A percentile compares a stretch with the other conserved stretches of the same genome.
These are phyloP conservation scores for Trichosporon coremiiforme DNA, from an alignment of 1,284 basidiomycete species.

Conservation along the genomic window DNA sequence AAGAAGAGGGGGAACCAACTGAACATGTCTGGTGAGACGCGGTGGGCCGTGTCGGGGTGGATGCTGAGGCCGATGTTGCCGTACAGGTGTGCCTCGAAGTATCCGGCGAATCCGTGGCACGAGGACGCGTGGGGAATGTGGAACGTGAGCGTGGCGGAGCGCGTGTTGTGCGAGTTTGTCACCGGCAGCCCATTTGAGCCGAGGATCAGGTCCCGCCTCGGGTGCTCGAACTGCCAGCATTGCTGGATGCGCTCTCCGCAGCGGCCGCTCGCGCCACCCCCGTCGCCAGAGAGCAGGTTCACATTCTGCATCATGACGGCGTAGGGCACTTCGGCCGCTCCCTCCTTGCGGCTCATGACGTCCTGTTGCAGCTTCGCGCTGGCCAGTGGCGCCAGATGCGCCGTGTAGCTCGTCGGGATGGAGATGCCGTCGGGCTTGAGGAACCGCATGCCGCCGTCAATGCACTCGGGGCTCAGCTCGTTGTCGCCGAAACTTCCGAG, in stretches of 20 bases:
- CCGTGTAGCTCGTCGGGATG: slow-evolving; percentile 93
- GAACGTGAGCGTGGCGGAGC: slow-evolving; percentile 79
- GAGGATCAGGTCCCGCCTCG: slow-evolving; percentile 72
- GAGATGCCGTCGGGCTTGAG: slow-evolving; percentile 88
- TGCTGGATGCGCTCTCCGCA: slow-evolving; percentile 86
- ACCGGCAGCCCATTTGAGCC: slow-evolving; percentile 74
- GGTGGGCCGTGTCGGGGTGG: slow-evolving; percentile 81
- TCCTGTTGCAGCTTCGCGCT: slow-evolving; percentile 89
- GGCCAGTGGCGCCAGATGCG: slow-evolving; percentile 88
- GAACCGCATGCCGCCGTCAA: slow-evolving; percentile 92
- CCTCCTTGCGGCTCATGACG: slow-evolving; percentile 59
- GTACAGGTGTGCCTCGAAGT: slow-evolving; percentile 95
- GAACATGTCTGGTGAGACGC: slow-evolving; percentile 89
- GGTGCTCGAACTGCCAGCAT: slow-evolving; percentile 98
- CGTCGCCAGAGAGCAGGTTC: slow-evolving; percentile 78
- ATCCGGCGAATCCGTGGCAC: slow-evolving; percentile 94
- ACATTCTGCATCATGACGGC: slow-evolving; percentile 97
- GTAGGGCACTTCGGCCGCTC: slow-evolving; percentile 87
- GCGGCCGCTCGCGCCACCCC: slow-evolving; percentile 60
- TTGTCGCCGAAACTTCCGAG: slow-evolving; percentile 98
- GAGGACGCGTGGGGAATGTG: slow-evolving; percentile 91
- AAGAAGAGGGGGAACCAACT: slow-evolving; percentile 99
- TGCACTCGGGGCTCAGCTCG: slow-evolving; percentile 94
- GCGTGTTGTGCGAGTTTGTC: slow-evolving; percentile 85
- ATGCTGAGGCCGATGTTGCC: slow-evolving; percentile 87